phyloP scores from a whole-genome alignment of 2,329 filamentous ascomycete species.

The Fusarium coicis region DNA sequence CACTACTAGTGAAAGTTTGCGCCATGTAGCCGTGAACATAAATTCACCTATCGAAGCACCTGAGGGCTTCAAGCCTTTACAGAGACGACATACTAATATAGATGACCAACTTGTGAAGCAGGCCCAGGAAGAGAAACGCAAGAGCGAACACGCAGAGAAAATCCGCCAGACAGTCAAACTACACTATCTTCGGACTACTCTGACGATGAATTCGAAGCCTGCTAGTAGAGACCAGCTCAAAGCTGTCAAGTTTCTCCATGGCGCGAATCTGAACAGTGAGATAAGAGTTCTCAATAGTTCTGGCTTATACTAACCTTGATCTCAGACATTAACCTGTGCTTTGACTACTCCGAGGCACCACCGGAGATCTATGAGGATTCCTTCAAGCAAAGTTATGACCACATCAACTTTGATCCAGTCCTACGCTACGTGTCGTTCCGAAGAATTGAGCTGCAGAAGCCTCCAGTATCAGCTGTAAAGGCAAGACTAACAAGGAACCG shows the following conservation, averaged over 20 bases:
- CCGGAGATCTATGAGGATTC: not conserved
- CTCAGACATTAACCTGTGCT: not conserved
- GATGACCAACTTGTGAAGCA: not conserved
- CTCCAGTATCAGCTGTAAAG: not conserved
- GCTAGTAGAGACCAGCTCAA: not conserved
- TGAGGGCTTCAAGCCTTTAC: not conserved
- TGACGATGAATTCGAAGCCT: not conserved
- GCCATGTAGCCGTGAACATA: not conserved
- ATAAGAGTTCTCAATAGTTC: fast-evolving
- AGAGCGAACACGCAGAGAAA: not conserved
- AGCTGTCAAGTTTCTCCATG: not conserved
- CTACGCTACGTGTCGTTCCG: not conserved
- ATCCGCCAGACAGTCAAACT: not conserved
- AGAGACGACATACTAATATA: not conserved
- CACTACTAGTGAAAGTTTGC: no score
- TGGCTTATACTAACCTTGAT: not conserved
- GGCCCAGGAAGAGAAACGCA: not conserved
- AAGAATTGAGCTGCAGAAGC: not conserved
- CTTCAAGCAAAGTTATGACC: not conserved
- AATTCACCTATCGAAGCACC: not conserved
- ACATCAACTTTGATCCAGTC: not conserved
- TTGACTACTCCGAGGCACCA: not conserved
- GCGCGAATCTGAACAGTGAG: not conserved
- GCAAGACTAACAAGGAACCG: not conserved
- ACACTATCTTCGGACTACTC: not conserved